phyloP scores from a whole-genome alignment of 129 eudicot species.

The Flaveria linearis region DNA sequence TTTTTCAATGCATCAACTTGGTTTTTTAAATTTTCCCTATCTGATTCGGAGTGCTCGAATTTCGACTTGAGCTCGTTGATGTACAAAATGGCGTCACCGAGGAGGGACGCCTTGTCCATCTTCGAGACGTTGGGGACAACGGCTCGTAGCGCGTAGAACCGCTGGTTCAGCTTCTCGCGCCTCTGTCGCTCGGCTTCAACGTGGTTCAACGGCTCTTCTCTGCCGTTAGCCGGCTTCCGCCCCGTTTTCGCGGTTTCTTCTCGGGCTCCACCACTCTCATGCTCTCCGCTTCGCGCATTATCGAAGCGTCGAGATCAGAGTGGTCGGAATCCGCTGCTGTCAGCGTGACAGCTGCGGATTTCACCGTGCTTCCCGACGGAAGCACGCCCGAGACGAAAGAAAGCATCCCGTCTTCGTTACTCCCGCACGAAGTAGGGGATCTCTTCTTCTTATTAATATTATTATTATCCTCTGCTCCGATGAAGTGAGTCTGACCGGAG shows the following conservation, averaged over 20 bases:
- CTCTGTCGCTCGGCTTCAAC: slow-evolving; percentile 95
- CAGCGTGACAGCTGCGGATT: slow-evolving; percentile 41
- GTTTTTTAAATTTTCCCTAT: slow-evolving; percentile 54
- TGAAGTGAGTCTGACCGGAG: slow-evolving; percentile 44
- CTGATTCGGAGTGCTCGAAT: slow-evolving; percentile 49
- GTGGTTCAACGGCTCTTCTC: slow-evolving; percentile 92
- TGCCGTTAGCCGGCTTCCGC: slow-evolving; percentile 88
- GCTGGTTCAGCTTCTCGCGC: slow-evolving; percentile 89
- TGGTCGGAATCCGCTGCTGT: slow-evolving; percentile 67
- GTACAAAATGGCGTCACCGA: slow-evolving; percentile 81
- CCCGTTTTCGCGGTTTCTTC: slow-evolving; percentile 77
- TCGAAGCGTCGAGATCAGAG: slow-evolving; percentile 80
- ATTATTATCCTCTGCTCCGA: slow-evolving; percentile 40
- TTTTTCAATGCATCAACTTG: slow-evolving; percentile 56
- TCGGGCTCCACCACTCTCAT: slow-evolving; percentile 64
- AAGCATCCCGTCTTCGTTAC: slow-evolving; percentile 83
- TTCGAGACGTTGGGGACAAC: slow-evolving; percentile 97
- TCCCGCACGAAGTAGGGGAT: slow-evolving; percentile 58
- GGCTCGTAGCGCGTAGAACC: slow-evolving; percentile 80
- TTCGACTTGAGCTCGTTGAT: slow-evolving; percentile 78
- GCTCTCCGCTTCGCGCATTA: slow-evolving; percentile 60
- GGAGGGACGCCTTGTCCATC: slow-evolving; percentile 95
- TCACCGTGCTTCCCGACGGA: slow-evolving; percentile 46
- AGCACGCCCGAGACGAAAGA: slow-evolving; percentile 68
- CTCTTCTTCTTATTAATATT: slow-evolving; percentile 49